These are phyloP conservation scores for cucumber (Cucumis sativus) DNA, from an alignment of 306 rosid genomes.

Conservation along the genomic window Cucumber_9930_V3 NC_026655.2:1701001-1701500, in stretches of 20 bases:
- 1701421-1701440: background rate
- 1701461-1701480: background rate
- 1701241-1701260: constrained; percentile 47
- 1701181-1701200: constrained; percentile 94
- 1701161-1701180: constrained; percentile 90
- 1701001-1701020: constrained; percentile 28
- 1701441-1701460: background rate
- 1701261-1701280: background rate
- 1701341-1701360: background rate
- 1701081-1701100: constrained; percentile 19
- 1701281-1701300: background rate
- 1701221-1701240: constrained; percentile 94
- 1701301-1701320: background rate
- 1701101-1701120: constrained; percentile 30
- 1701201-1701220: constrained; percentile 93
- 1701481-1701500: background rate
- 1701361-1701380: background rate
- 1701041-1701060: constrained; percentile 22
- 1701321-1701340: background rate
- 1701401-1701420: background rate
- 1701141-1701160: constrained; percentile 34
- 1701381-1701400: no score
- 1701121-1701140: constrained; percentile 24
- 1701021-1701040: constrained; percentile 29
- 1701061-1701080: constrained; percentile 21